phyloP scores from a whole-genome alignment of 306 rosid genomes.

The Lotus japonicus region DNA sequence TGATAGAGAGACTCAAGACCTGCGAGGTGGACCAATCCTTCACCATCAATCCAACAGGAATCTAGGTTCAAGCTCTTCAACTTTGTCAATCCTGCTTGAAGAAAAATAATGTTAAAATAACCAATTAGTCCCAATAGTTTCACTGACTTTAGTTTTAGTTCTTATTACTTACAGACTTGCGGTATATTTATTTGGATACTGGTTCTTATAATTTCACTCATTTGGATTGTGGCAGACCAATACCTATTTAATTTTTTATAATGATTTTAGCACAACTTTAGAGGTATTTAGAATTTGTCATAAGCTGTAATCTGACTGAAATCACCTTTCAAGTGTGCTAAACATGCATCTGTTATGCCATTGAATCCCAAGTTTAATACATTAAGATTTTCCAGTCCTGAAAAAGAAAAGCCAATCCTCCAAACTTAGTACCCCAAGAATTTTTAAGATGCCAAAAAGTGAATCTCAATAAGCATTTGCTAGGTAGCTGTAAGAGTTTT shows the following conservation, averaged over 20 bases:
- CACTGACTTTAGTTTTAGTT: no score
- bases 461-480: neutral
- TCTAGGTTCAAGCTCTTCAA: constrained; percentile 84
- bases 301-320: neutral
- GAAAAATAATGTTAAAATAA: neutral
- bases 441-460: neutral
- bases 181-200: neutral
- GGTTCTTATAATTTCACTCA: neutral
- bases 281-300: no score
- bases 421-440: neutral
- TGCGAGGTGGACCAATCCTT: constrained; percentile 61
- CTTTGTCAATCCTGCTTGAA: constrained; percentile 53
- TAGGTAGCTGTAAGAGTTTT: neutral
- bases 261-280: no score
- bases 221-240: no score
- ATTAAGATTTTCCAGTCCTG: constrained; percentile 64
- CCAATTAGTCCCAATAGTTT: neutral
- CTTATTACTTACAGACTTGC: no score
- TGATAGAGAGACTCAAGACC: constrained; percentile 31
- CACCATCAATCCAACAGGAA: constrained; percentile 68
- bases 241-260: no score
- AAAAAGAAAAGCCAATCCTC: neutral
- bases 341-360: constrained; percentile 57
- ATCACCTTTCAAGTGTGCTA: constrained; percentile 69
- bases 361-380: constrained; percentile 69